Base-by-base conservation (phyloP, 2,329 filamentous ascomycete genomes). In the Cladosporium oxysporum region DNA sequence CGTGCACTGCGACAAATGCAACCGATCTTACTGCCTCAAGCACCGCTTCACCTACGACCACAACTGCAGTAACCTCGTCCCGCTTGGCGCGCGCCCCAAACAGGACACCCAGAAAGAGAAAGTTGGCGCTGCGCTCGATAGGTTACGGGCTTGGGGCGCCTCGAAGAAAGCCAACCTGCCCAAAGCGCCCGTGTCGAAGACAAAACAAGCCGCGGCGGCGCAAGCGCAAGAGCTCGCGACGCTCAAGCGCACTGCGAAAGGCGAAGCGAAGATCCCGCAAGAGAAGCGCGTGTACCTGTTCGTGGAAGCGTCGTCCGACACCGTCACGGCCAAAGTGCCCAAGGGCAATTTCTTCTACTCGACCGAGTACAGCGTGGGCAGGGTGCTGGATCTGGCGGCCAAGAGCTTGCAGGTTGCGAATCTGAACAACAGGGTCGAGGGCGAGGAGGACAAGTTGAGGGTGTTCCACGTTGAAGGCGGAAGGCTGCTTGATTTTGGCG, bases 401-500 rank as follows among this genome's bases (percentile, higher is more conserved):
- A 89, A 86, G 78, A 85, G 86, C 65, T 77, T 96, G 66, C 91
- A 94, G 79, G 88, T 96, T 10, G 85, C 91, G 74, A 96, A 96
- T 71, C 79, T 94, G 69, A 96, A 96, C 75, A 96, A 96, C 73
- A 84, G 90, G 71, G 89, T 87, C 0, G 86, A 85, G 2, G 85
- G 89, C 14, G 92, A 96, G 80, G 88, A 90, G 76, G 89, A 93
- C 66, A 90, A 90, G 78, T 77, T 99, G 70, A 82, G 95, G 10
- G 88, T 99, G 0, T 99, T 97, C 74, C 93, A 98, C 76, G 91
- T 99, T 0, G 93, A 99, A 76, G 91, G 90, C 0, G 95, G 95
- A 0, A 83, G 92, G 66, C 78, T 99, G 68, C 78, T 99, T 69
- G 93, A 95, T 67, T 99, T 96, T 74, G 88, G 86, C 28, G 93